Evolutionary conservation across 176 grass and related monocot genomes (phyloP).

Genomic region (Oryza meridionalis): DNA sequence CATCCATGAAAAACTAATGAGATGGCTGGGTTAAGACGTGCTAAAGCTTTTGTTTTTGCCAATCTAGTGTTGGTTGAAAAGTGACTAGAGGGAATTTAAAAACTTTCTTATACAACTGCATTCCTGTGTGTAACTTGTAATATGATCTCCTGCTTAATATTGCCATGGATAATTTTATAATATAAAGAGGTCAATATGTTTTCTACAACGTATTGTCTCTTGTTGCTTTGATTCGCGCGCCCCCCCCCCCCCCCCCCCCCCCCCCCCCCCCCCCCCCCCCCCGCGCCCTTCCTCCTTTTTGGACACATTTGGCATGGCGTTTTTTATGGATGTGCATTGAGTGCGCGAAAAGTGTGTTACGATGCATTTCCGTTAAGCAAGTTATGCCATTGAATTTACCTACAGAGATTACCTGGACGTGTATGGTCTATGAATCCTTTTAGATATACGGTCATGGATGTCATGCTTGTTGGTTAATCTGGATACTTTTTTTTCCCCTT

Average conservation of each 20-base stretch:
- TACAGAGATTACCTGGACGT: not conserved
- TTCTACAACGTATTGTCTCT: not conserved
- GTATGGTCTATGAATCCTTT: not conserved
- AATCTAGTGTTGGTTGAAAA: not conserved
- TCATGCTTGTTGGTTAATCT: not conserved
- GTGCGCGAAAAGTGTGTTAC: not conserved
- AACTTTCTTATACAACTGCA: not conserved
- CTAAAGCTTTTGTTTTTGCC: not conserved
- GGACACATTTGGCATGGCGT: not conserved
- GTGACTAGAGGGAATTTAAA: not conserved
- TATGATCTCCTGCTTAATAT: not conserved
- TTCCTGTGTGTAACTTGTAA: not conserved
- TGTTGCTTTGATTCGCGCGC: not conserved
- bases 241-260: no score
- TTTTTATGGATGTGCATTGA: not conserved
- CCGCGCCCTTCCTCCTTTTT: no score
- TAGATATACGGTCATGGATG: not conserved
- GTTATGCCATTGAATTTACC: not conserved
- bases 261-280: no score
- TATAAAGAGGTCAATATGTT: not conserved
- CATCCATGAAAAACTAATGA: not conserved
- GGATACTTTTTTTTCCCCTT: not conserved
- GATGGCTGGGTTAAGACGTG: not conserved
- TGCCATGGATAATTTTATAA: not conserved
- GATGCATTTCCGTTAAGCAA: not conserved